Evolutionary conservation across 495 filamentous ascomycete species (phyloP), one percentile per base, ranked within the genome.

Genomic region (Aspergillus biplanus): DNA sequence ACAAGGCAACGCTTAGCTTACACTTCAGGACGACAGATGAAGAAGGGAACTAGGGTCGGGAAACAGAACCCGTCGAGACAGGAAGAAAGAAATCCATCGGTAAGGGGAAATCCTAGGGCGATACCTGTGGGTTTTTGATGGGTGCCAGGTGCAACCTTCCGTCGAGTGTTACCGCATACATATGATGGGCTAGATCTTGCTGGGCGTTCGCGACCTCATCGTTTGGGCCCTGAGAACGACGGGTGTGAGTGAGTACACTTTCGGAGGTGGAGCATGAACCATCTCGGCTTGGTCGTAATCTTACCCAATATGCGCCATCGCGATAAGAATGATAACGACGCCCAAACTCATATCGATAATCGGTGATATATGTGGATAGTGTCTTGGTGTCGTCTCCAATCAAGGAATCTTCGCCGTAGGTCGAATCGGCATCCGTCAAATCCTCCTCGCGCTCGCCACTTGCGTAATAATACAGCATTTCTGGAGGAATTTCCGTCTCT

Each of bases 261-360:
- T 21, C 1, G 16, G 33, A n/a, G 33, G 34, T n/a, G 21, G 13
- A 33, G 13, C 7, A 35, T 21, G 34, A 56, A 54, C 15, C 32
- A 50, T 32, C 21, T 12, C 47, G 32, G 16, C 44, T 42, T 37
- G 32, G 34, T 44, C 34, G 21, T 34, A 65, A 27, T 27, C 60
- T 39, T 65, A 69, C 66, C 70, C 69, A 73, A 61, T 89, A 90
- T 34, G 77, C 73, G 33, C 87, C 87, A 66, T 87, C 84, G 56
- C 85, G 75, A 65, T 86, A 89, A 57, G 78, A 77, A 66, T 89
- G 86, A 67, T 90, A 90, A 42, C 87, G 79, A 37, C 87, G 73
- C n/a, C 88, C 88, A 65, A 88, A 88, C 65, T 90, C 72, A 58
- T 77, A 78, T 37, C 74, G 70, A 61, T 72, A 67, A 54, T 68